Evolutionary conservation across 2,329 filamentous ascomycete species (phyloP), one percentile per base, ranked within the genome.

Genomic region (Nannizzia gypsea): DNA sequence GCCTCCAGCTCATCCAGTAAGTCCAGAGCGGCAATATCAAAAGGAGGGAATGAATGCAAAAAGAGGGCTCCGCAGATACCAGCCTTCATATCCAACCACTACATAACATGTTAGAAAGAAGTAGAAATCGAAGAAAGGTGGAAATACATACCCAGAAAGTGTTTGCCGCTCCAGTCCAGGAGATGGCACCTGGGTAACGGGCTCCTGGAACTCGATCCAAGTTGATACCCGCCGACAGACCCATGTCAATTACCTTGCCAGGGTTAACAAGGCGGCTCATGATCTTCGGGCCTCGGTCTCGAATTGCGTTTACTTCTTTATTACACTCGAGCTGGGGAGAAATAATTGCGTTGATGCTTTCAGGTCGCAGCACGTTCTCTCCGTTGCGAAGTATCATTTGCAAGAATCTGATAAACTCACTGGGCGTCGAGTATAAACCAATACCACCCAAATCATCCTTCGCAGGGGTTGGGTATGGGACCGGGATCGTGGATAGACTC

Each of bases 381-480:
- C 59, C 59, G n/a, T 31, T 40, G n/a, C 31, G 40, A 17, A 68
- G 58, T 11, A 68, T 62, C 2, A 61, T 59, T 13, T 60, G 38
- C 2, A 68, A 56, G 3, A 67, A 42, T 31, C 63, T 63, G 28
- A 63, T 61, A 59, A 62, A 67, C 38, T 67, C 65, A 15, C 54
- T 61, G 1, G 64, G 44, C 9, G 64, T 66, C 54, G 64, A 63
- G 52, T 61, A 68, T 13, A 68, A 58, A 6, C 66, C 66, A 20
- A 61, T 61, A 2, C 66, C 66, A 17, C 66, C 66, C 15, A 65
- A 60, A 38, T 60, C 58, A 38, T 67, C 59, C 22, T 36, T 44
- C 3, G 59, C 42, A 20, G 63, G 63, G 15, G 28, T 36, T 6
- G 22, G 17, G 46, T 36, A 54, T n/a, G 44, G 44, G 6, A 40